Evolutionary conservation across 306 rosid genomes (phyloP), one percentile per base, ranked within the genome.

Genomic region (Vicia faba): DNA sequence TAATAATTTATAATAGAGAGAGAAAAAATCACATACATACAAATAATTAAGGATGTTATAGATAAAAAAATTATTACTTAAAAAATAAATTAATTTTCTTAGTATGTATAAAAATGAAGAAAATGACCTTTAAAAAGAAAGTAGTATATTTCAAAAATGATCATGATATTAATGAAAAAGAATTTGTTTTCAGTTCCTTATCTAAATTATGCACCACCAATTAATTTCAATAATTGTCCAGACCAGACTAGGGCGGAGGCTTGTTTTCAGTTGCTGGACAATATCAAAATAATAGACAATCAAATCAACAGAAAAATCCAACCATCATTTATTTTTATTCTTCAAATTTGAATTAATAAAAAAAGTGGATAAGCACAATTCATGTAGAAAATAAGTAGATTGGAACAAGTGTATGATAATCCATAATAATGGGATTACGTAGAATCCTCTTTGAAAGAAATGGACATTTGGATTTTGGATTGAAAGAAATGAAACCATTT

Each of bases 401-500:
- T 38, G 49, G 66, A 61, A 60, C 65, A 60, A 38, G 66, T 61
- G 49, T 61, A 11, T 38, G 49, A 54, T 18, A 40, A 35, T 33
- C 59, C 40, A 50, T 43, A 51, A 78, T 31, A 49, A 38, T 72
- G 54, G 56, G 40, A 40, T 57, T 44, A 18, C 26, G 48, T 45
- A 57, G 45, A 62, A 61, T 66, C 20, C 16, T 58, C 10, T 2
- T 12, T 31, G 70, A 57, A 61, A 53, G 77, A 54, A 66, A 56
- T 40, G 49, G 69, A 39, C 13, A 66, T 12, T 23, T 23, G 86
- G 2, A 20, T 20, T 20, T 20, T 20, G 23, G 51, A 29, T 12
- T 35, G 11, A 59, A 25, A 36, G 58, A 13, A 70, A 69, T 69
- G 43, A 56, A 44, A 51, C 31, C 41, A 70, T 25, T 56, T n/a